Evolutionary conservation across 129 eudicot species (phyloP).

Genomic region (Cynara cardunculus): DNA sequence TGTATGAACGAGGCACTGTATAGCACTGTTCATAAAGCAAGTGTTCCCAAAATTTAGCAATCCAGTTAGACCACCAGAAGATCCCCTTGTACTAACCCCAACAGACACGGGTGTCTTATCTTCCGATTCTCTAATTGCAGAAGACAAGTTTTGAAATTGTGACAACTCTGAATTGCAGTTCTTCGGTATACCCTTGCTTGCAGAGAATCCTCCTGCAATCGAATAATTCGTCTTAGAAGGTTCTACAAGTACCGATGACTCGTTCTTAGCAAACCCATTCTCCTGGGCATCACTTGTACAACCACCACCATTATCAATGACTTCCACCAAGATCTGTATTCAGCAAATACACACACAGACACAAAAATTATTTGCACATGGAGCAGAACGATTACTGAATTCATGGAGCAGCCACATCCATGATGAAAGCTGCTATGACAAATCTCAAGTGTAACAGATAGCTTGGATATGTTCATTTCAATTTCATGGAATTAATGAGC

Average conservation of each 20-base stretch:
- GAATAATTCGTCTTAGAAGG: slow-evolving; percentile 54
- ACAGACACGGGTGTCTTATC: slow-evolving; percentile 41
- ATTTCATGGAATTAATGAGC: neutral
- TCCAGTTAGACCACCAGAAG: slow-evolving; percentile 90
- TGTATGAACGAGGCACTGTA: slow-evolving; percentile 97
- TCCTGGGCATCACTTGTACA: slow-evolving; percentile 39
- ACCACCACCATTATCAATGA: slow-evolving; percentile 37
- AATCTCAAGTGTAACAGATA: neutral
- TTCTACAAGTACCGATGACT: slow-evolving; percentile 44
- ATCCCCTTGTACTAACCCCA: slow-evolving; percentile 88
- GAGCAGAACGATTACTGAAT: neutral
- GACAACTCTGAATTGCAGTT: slow-evolving; percentile 52
- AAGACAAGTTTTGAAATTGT: slow-evolving; percentile 42
- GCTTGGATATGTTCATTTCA: slow-evolving; percentile 1
- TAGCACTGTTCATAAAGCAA: slow-evolving; percentile 97
- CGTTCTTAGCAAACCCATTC: slow-evolving; percentile 59
- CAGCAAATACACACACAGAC: slow-evolving; percentile 21
- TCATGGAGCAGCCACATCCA: neutral
- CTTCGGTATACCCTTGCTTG: slow-evolving; percentile 53
- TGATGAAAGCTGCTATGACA: too few relatives aligned
- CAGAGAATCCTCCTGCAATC: slow-evolving; percentile 58
- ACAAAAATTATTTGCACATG: slow-evolving; percentile 7
- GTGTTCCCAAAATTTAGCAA: slow-evolving; percentile 91
- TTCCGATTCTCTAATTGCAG: slow-evolving; percentile 53
- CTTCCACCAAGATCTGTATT: slow-evolving; percentile 90